Base-by-base conservation (phyloP, 768 basidiomycete species). In the Termitomyces sp. region DNA sequence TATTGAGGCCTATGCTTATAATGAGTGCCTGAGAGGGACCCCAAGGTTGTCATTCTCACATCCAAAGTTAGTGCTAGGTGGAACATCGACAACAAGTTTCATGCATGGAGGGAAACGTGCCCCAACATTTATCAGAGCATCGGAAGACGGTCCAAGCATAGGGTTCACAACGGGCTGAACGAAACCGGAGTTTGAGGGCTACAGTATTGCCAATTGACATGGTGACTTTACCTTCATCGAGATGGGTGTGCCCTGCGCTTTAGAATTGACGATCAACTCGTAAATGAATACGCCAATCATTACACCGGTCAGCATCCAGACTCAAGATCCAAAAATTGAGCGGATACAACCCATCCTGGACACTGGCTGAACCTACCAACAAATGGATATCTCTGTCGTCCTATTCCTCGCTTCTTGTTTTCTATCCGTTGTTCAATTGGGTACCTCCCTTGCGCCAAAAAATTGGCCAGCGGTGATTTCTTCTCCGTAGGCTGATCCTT, bases 71-170 rank as follows among this genome's bases (percentile, higher is more conserved):
- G 79, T 80, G 3, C 80, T 78, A 15, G 76, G 74, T 39, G 85
- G 78, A 11, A 91, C 69, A 10, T 70, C 77, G 29, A 70, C 60
- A 7, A 94, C 84, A 5, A 68, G 60, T 66, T 93, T 94, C 90
- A 95, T 95, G 62, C 94, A 96, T 0, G 94, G 89, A 13, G 91
- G 90, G 66, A 94, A 97, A 25, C 96, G 89, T 22, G 96, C 94
- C 3, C 95, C 95, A 48, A 92, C 73, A 62, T 88, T 83, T 55
- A 98, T 91, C 13, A 98, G 74, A 2, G 88, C 92, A 43, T 85
- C 86, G 45, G 80, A 82, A 0, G 91, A 88, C 3, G 96, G 96
- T 2, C 96, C 96, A 16, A 98, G 76, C 91, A 96, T 92, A 4
- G 86, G 85, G 63, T 95, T 96, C 50, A 94, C 82, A 3, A 80